Base-by-base conservation (phyloP, 106 monocot species). In the Ottelia alismoides region DNA sequence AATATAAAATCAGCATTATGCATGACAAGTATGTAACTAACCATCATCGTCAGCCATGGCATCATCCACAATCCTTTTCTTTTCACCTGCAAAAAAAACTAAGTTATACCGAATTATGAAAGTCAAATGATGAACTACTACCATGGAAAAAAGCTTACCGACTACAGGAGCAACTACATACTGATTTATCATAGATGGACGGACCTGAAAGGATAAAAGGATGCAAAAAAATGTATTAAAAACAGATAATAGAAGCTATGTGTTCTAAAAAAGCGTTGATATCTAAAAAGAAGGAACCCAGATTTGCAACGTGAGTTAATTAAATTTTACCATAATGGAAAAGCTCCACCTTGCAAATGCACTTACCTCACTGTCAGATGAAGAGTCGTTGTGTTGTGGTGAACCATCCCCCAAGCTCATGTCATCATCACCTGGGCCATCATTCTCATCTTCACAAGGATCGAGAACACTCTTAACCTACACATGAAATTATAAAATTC, bases 391-490 rank as follows among this genome's bases (percentile, higher is more conserved):
- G 2, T 81, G 80, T 21, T 85, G 74, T 29, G 35, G 60, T 56
- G 82, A 82, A 60, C 71, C 74, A 69, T 51, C 77, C 68, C 74
- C 88, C 69, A 85, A 55, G 61, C 57, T 85, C 54, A 79, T 57
- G 23, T 64, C 71, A 53, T 73, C 91, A 49, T 79, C 84, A 47
- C 50, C 65, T 57, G 60, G 49, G 27, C 70, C 62, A 29, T 70
- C 80, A 66, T 88, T 96, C 26, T 89, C 84, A 77, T 98, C 98
- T 52, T 90, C 98, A 51, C 98, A 98, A 22, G 98, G 90, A 75
- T 98, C 98, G 56, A 98, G 82, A 23, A 90, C 71, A 72, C 98
- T 98, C 52, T 90, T 98, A 51, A 98, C 98, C 98, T 98, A 62
- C 49, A 84, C 16, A 16, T 7, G 10, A 43, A 16, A 43, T 43